Percentiles rank a stretch among this genome's conserved stretches.
phyloP scores from a whole-genome alignment of 441 rosid genomes.

The Populus trichocarpa region DNA sequence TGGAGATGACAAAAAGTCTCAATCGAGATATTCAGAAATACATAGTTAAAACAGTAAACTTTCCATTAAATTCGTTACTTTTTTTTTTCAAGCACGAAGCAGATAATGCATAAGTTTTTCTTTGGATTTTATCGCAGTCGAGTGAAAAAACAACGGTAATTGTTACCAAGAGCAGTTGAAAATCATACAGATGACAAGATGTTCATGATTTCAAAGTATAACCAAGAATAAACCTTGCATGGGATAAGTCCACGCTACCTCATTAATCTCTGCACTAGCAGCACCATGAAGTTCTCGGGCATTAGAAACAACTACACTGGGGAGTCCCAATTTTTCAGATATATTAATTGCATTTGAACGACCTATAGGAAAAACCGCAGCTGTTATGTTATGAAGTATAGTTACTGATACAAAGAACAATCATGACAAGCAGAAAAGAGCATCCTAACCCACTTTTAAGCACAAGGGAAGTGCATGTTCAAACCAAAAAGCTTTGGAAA shows the following conservation, averaged over 20 bases:
- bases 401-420: neutral
- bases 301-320: conserved; percentile 40
- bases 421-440: neutral
- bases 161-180: neutral
- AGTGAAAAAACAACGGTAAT: neutral
- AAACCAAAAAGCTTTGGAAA: neutral
- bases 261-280: conserved; percentile 86
- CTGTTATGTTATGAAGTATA: conserved; percentile 6
- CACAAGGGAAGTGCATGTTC: neutral
- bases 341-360: conserved; percentile 92
- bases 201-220: neutral
- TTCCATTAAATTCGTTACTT: neutral
- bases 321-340: conserved; percentile 79
- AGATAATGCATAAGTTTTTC: neutral
- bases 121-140: neutral
- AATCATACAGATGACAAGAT: neutral
- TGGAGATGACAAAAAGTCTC: neutral
- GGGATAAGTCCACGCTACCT: conserved; percentile 31
- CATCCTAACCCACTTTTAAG: neutral
- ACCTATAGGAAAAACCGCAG: conserved; percentile 40
- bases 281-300: conserved; percentile 70
- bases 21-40: neutral
- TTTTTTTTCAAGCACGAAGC: neutral
- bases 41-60: neutral
- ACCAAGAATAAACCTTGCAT: neutral